Base-by-base conservation (phyloP, 148 eudicot genomes). In the Bassia scoparia region DNA sequence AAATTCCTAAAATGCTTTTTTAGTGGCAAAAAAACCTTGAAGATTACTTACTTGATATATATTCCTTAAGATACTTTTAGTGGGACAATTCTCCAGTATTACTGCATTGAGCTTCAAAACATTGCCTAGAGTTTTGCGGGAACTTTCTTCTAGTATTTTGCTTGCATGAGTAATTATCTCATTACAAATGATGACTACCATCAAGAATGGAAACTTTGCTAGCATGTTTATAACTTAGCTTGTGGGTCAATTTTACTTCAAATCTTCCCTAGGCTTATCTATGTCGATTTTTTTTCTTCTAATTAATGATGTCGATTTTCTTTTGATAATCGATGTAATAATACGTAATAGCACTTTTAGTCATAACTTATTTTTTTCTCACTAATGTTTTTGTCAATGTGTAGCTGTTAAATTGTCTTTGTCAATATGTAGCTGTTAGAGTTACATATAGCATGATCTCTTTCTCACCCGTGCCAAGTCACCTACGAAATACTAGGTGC, bases 11-110 rank as follows among this genome's bases (percentile, higher is more conserved):
- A n/a, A n/a, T n/a, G n/a, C n/a, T 50, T 13, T 13, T 27, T 38
- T 44, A 30, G 49, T 65, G 67, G 27, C 20, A 29, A 65, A 69
- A 29, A 55, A 75, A 63, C 24, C 74, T 74, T 74, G 15, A 52
- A 72, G 66, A 64, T 70, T 50, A 74, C 75, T 74, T 61, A 24
- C 59, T 33, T 59, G 35, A 21, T 61, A 31, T 56, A 68, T 60
- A 23, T 65, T 35, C 7, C 52, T 24, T n/a, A 2, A 15, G n/a
- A 7, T 16, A 13, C 11, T 59, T 46, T 5, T n/a, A 58, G 68
- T 56, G 75, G 69, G 65, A 68, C 44, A 30, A 70, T 49, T 62
- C 74, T 65, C 64, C 35, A 31, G 46, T 46, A 54, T 63, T 43
- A 4, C 35, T 48, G 78, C 64, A 20, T 50, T n/a, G 54, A 74